Percentiles rank a stretch among this genome's conserved stretches.
These are phyloP conservation scores for Salix suchowensis DNA, from an alignment of 345 rosid species.

Conservation along the genomic window DNA sequence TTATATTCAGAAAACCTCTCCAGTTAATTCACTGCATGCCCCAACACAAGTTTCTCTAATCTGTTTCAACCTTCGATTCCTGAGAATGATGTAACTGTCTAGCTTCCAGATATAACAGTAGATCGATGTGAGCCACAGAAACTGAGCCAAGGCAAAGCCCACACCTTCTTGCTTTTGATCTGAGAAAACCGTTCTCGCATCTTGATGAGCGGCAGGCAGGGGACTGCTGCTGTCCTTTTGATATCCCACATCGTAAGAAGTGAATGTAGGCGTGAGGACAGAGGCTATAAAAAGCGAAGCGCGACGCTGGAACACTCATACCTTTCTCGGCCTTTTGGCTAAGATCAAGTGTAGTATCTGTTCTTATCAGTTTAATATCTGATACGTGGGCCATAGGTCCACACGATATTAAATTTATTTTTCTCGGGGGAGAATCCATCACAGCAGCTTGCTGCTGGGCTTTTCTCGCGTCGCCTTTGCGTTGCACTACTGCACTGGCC, in stretches of 20 bases:
- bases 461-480: slow-evolving; percentile 2
- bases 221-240: background rate
- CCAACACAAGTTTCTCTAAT: too few relatives aligned
- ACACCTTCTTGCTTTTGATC: background rate
- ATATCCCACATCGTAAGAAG: background rate
- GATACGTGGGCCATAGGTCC: background rate
- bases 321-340: slow-evolving; percentile 72
- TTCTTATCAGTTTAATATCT: slow-evolving; percentile 17
- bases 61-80: too few relatives aligned
- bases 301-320: fast-evolving
- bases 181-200: background rate
- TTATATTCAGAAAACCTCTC: slow-evolving; percentile 33
- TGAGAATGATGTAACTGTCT: too few relatives aligned
- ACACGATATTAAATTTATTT: slow-evolving; percentile 19
- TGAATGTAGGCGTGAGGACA: background rate
- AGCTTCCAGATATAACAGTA: too few relatives aligned
- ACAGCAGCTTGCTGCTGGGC: slow-evolving; percentile 36
- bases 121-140: too few relatives aligned
- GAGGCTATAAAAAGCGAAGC: background rate
- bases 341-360: slow-evolving; percentile 35
- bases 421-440: background rate
- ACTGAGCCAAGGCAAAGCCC: background rate
- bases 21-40: slow-evolving; percentile 24
- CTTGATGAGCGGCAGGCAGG: background rate
- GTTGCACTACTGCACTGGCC: slow-evolving; percentile 11